phyloP scores from a whole-genome alignment of 129 eudicot genomes.

The Deinandra increscens region DNA sequence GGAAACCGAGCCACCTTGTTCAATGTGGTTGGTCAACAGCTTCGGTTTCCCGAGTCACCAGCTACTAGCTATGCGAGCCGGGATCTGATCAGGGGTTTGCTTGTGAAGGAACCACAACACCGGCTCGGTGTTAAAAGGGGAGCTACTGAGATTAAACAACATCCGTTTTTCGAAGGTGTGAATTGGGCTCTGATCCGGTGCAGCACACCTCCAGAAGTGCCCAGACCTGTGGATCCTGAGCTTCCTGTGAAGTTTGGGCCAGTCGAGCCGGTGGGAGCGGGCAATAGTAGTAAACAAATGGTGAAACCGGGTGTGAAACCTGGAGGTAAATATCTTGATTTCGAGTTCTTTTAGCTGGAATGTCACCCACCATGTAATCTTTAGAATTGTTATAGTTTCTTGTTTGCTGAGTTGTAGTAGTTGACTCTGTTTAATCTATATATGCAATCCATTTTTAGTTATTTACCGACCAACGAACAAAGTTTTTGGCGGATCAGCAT shows the following conservation, averaged over 20 bases:
- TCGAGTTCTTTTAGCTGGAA: slow-evolving; percentile 68
- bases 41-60: slow-evolving; percentile 68
- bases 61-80: slow-evolving; percentile 72
- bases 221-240: slow-evolving; percentile 50
- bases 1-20: slow-evolving; percentile 87
- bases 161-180: slow-evolving; percentile 86
- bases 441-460: slow-evolving; percentile 25
- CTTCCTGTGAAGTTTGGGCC: slow-evolving; percentile 39
- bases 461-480: not conserved
- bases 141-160: slow-evolving; percentile 86
- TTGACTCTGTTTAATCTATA: slow-evolving; percentile 30
- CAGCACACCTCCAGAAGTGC: slow-evolving; percentile 85
- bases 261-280: slow-evolving; percentile 43
- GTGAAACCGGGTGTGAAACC: slow-evolving; percentile 56
- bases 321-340: slow-evolving; percentile 82
- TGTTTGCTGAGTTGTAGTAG: slow-evolving; percentile 40
- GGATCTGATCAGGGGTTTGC: slow-evolving; percentile 67
- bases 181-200: slow-evolving; percentile 90
- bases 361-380: slow-evolving; percentile 9
- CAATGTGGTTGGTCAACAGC: slow-evolving; percentile 77
- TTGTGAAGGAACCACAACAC: slow-evolving; percentile 77
- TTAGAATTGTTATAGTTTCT: slow-evolving; percentile 33
- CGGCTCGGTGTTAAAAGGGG: slow-evolving; percentile 80
- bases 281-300: slow-evolving; percentile 51
- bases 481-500: too few species aligned